These are phyloP conservation scores for Penicillium sp. DNA, from an alignment of 2,329 filamentous ascomycete genomes.

Conservation along the genomic window DNA sequence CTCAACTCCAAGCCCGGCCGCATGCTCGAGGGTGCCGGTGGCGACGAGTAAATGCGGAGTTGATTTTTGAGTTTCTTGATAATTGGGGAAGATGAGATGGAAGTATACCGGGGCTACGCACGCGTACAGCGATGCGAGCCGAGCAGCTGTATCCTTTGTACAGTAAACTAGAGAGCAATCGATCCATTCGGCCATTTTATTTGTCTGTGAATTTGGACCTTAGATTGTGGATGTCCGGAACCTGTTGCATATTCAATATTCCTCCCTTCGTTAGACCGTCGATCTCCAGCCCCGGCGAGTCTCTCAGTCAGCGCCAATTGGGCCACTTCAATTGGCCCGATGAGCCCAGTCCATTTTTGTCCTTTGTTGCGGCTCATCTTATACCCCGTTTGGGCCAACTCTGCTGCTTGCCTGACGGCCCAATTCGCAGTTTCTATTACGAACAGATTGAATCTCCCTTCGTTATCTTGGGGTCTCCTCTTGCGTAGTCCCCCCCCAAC, in stretches of 20 bases:
- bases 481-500: background rate
- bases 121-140: slow-evolving; percentile 19
- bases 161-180: slow-evolving; percentile 49
- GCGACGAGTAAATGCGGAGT: slow-evolving; percentile 36
- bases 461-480: background rate
- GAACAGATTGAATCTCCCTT: background rate
- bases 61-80: slow-evolving; percentile 12
- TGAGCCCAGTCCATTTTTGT: background rate
- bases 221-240: background rate
- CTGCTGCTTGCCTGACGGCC: background rate
- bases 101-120: slow-evolving; percentile 17
- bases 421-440: background rate
- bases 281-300: background rate
- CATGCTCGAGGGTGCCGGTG: slow-evolving; percentile 34
- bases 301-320: slow-evolving; percentile 22
- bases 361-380: background rate
- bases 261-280: background rate
- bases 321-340: slow-evolving; percentile 14
- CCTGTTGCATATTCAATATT: background rate
- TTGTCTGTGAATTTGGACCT: slow-evolving; percentile 8
- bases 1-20: slow-evolving; percentile 56
- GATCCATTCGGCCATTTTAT: slow-evolving; percentile 25
- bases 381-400: no score
- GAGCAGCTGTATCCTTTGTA: slow-evolving; percentile 40
- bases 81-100: slow-evolving; percentile 11